Conservation (phyloP, 2,329 filamentous ascomycete species). For the Apiospora phragmitis region DNA sequence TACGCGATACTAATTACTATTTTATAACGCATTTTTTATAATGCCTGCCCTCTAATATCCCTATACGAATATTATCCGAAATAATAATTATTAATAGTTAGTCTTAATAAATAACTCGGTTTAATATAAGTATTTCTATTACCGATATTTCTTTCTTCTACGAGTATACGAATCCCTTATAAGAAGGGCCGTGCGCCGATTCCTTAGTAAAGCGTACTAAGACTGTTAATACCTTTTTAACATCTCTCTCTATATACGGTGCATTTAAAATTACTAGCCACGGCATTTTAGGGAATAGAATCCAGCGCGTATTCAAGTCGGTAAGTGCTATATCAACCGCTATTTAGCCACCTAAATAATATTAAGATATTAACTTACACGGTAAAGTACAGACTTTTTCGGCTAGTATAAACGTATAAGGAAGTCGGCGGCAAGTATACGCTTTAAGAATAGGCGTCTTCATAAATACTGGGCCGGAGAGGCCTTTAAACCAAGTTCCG, state of each 20-base stretch:
- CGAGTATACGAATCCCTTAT: background rate
- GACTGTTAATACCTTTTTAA: background rate
- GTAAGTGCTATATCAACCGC: background rate
- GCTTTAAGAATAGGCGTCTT: too few relatives aligned
- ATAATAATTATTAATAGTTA: background rate
- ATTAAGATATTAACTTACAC: background rate
- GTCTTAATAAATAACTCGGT: background rate
- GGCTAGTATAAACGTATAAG: too few relatives aligned
- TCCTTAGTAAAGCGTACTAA: background rate
- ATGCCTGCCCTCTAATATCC: too few relatives aligned
- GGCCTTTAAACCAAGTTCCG: too few relatives aligned
- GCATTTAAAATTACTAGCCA: background rate
- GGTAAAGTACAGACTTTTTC: background rate
- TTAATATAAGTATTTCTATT: background rate
- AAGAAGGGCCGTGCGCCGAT: background rate
- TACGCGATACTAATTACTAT: too few relatives aligned
- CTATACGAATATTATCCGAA: too few relatives aligned
- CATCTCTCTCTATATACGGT: background rate
- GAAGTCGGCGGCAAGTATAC: too few relatives aligned
- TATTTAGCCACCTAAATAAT: rapidly evolving
- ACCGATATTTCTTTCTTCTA: background rate
- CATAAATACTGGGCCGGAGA: too few relatives aligned
- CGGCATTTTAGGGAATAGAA: background rate
- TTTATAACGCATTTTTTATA: too few relatives aligned
- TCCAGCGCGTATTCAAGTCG: background rate